Conservation (phyloP, 2,329 filamentous ascomycete species). For the Xylaria digitata region DNA sequence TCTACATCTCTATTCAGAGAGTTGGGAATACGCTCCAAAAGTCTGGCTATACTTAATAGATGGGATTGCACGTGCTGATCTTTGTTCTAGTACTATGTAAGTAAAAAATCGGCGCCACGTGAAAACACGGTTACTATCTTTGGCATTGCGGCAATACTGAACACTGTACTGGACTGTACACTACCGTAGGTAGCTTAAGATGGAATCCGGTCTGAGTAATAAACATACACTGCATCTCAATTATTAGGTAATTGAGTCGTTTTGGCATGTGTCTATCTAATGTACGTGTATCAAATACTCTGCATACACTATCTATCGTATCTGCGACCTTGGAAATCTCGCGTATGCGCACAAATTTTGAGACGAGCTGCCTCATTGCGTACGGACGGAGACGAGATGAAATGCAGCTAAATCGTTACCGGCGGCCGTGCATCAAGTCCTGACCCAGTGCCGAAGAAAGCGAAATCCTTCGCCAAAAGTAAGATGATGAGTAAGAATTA, state of each 20-base stretch:
- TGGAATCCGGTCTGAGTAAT: constrained; percentile 1
- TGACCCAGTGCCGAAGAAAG: constrained; percentile 1
- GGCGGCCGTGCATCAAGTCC: not conserved
- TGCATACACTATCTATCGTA: not conserved
- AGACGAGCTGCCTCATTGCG: not conserved
- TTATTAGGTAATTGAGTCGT: not conserved
- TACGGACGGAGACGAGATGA: too few relatives aligned
- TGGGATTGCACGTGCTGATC: constrained; percentile 9
- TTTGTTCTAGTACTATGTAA: not conserved
- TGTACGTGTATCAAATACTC: not conserved
- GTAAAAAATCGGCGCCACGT: constrained; percentile 31
- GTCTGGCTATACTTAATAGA: too few relatives aligned
- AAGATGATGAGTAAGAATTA: constrained; percentile 28
- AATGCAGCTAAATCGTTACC: constrained; percentile 10
- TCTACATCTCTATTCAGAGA: constrained; percentile 21
- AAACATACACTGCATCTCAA: not conserved
- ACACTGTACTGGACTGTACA: not conserved
- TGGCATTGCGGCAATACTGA: constrained; percentile 1
- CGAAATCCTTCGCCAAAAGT: not conserved
- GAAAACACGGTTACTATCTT: constrained; percentile 31
- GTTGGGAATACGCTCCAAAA: constrained; percentile 5
- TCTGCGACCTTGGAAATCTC: not conserved
- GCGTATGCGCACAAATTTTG: not conserved
- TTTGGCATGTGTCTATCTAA: not conserved
- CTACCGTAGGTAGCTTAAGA: not conserved